A percentile compares a stretch with the other conserved stretches of the same genome.
Evolutionary conservation across 2,329 filamentous ascomycete genomes (phyloP).

Genomic region (Thermothelomyces thermophilus): DNA sequence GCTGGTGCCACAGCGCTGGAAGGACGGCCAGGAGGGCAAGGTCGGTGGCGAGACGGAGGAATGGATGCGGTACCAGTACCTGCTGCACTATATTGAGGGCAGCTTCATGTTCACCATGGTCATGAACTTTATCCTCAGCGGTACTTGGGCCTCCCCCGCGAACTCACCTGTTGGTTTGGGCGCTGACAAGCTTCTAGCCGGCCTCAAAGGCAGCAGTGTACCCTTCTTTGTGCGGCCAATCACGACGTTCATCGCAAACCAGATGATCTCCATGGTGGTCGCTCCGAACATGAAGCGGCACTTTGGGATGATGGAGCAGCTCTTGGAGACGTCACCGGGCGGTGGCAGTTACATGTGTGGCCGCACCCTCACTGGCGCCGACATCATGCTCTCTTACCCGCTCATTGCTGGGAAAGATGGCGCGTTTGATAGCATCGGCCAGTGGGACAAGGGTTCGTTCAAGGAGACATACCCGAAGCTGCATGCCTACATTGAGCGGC

Average conservation of each 20-base stretch:
- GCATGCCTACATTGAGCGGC: slow-evolving; percentile 40
- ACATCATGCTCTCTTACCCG: slow-evolving; percentile 48
- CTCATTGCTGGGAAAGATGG: slow-evolving; percentile 40
- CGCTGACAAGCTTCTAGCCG: slow-evolving; percentile 24
- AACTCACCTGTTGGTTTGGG: background rate
- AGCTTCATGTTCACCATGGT: slow-evolving; percentile 69
- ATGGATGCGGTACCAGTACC: slow-evolving; percentile 55
- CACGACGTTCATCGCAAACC: slow-evolving; percentile 40
- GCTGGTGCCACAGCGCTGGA: slow-evolving; percentile 49
- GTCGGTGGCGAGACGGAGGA: slow-evolving; percentile 55
- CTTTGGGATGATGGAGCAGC: slow-evolving; percentile 44
- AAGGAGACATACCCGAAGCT: slow-evolving; percentile 36
- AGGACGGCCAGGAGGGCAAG: slow-evolving; percentile 50
- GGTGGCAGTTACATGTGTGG: slow-evolving; percentile 45
- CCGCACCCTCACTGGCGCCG: slow-evolving; percentile 42
- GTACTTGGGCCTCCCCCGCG: slow-evolving; percentile 29
- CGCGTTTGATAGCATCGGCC: slow-evolving; percentile 35
- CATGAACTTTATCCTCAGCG: slow-evolving; percentile 52
- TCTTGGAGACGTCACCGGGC: slow-evolving; percentile 38
- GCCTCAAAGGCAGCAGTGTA: slow-evolving; percentile 39
- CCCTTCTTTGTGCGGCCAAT: slow-evolving; percentile 51
- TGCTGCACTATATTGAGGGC: slow-evolving; percentile 70
- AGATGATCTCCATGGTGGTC: slow-evolving; percentile 36
- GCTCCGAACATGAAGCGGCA: slow-evolving; percentile 43
- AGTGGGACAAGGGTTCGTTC: slow-evolving; percentile 30